Evolutionary conservation across 31 red algal species (phyloP), one percentile per base, ranked within the genome.

Genomic region (Asparagopsis taxiformis): DNA sequence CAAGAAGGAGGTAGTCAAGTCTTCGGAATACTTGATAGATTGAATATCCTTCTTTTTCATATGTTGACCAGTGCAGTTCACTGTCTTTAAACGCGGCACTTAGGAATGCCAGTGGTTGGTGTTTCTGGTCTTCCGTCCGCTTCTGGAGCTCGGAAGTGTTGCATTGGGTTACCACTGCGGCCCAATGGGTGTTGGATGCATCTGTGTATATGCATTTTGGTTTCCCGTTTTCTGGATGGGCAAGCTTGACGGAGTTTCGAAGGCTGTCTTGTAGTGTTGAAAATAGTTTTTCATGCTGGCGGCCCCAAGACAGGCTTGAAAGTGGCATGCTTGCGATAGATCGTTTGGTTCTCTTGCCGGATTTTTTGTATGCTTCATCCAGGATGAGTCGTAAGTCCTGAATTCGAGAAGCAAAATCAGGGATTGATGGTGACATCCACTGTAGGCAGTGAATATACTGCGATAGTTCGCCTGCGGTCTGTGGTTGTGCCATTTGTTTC

Each of bases 401-500:
- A 6, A 46, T 13, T 6, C 41, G 41, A 6, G 8, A 13, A 9
- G 41, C 41, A 28, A 62, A 58, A 30, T 74, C 51, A 55, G 53
- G 70, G 31, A 74, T 74, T 20, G 0, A 24, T 6, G 23, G 7
- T 6, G 0, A 0, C 49, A 74, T 74, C 70, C 51, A 74, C 31
- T 0, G 16, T 17, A 9, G 31, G 52, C 70, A 59, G 51, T 74
- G 23, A 55, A 74, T 58, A 29, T 31, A 74, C 59, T 74, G 8
- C 16, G 0, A 57, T 57, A 74, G 31, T 22, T 74, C 70, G 21
- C n/a, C 24, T 0, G 51, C 70, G 15, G 48, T 58, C 17, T 58
- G 53, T 16, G 51, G 70, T 13, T 17, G 20, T 4, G 5, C 31
- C 58, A 15, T 62, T 0, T 62, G 5, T 15, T n/a, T 16, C 13